Evolutionary conservation across 352 stramenopile genomes (phyloP).

Genomic region (Pythium dissimile): DNA sequence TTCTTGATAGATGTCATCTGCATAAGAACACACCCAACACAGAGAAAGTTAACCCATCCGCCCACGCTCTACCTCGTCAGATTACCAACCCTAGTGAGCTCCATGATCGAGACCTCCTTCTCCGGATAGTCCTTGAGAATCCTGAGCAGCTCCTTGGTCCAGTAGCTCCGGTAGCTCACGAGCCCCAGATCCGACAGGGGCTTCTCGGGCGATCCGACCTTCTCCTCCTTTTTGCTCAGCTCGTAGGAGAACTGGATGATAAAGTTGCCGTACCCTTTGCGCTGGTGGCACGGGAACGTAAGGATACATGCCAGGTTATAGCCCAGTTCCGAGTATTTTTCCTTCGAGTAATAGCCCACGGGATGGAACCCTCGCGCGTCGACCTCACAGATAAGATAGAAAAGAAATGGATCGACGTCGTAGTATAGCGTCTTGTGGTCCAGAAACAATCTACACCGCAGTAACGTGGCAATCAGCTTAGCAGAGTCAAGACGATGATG

Average conservation of each 20-base stretch:
- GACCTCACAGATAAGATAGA: conserved; percentile 98
- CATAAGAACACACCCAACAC: too few relatives aligned
- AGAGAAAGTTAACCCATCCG: background rate
- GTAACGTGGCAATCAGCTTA: background rate
- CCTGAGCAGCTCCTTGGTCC: conserved; percentile 95
- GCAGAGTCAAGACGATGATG: background rate
- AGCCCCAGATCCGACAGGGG: conserved; percentile 98
- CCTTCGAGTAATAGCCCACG: conserved; percentile 99
- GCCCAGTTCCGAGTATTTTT: conserved; percentile 97
- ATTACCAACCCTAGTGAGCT: conserved; percentile 81
- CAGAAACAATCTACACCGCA: conserved; percentile 87
- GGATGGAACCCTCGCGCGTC: conserved; percentile 90
- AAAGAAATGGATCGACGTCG: conserved; percentile 99
- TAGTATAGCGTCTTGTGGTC: conserved; percentile 99
- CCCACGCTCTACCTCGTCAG: background rate
- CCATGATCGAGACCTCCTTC: conserved; percentile 91
- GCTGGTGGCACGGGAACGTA: conserved; percentile 98
- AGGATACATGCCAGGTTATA: conserved; percentile 99
- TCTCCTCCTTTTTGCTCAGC: conserved; percentile 97
- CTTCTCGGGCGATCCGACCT: conserved; percentile 98
- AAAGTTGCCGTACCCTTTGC: conserved; percentile 99
- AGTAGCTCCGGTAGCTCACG: conserved; percentile 99
- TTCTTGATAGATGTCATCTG: conserved; percentile 89
- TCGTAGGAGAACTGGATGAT: conserved; percentile 99
- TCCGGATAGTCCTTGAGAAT: conserved; percentile 84